Evolutionary conservation across 208 protist species (phyloP), one percentile per base, ranked within the genome.

Genomic region (Naegleria gruberi): DNA sequence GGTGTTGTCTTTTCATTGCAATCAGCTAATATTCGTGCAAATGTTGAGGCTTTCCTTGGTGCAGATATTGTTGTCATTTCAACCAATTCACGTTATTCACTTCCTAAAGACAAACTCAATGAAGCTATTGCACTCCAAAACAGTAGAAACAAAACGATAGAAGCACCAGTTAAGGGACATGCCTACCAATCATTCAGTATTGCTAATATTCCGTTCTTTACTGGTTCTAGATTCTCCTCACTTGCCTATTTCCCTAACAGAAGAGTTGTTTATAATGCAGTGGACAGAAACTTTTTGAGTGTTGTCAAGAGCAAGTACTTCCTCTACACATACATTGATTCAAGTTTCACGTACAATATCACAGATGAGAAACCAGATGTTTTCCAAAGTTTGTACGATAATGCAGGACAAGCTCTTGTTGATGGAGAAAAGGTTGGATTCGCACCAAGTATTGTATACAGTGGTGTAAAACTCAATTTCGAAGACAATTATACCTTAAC

Each of bases 1-100:
- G 96, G 96, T 82, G 94, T 97, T 41, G 95, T 94, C 10, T 96
- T 96, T 82, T 41, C 87, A 12, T 87, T 96, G 8, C 93, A 96
- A 89, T 91, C 90, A n/a, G 44, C 51, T 90, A 92, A 93, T 57
- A 93, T 94, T n/a, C 30, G 85, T 44, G 89, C 94, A 83, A 57
- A 95, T 51, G 81, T 92, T 19, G 84, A 95, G 91, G 65, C 95
- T 73, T 90, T 89, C 0, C 89, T 92, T 26, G 96, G 96, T 6
- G 93, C 96, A 19, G 93, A 94, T 47, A 83, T 97, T 47, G 91
- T 90, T 1, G 90, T 96, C 42, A 89, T 77, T 12, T 94, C 94
- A 1, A 89, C 30, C 23, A 55, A 40, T 90, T 94, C 95, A 90
- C 3, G 3, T 37, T 43, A 89, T 37, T 95, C 95, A 34, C 91